These are phyloP conservation scores for Sideroxylon spinosum DNA, from an alignment of 179 eudicot species.

Conservation along the genomic window DNA sequence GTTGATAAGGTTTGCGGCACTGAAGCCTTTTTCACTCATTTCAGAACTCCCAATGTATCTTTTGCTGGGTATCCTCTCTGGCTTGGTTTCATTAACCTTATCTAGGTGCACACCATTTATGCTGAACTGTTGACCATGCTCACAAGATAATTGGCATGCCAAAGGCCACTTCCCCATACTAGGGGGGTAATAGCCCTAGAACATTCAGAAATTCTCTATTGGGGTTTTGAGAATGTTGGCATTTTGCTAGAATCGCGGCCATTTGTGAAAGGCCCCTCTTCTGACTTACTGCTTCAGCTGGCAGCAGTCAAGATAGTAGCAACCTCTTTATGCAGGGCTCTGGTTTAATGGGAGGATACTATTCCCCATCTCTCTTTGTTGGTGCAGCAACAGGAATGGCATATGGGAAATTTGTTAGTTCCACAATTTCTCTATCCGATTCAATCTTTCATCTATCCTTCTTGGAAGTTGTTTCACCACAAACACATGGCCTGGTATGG, in stretches of 20 bases:
- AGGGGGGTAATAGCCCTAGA: conserved; percentile 81
- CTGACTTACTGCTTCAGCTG: conserved; percentile 72
- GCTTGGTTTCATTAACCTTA: conserved; percentile 76
- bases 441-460: conserved; percentile 53
- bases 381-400: conserved; percentile 99
- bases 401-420: conserved; percentile 69
- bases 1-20: conserved; percentile 11
- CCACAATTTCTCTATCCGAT: conserved; percentile 49
- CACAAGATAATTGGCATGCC: conserved; percentile 49
- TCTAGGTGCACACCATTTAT: conserved; percentile 74
- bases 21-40: conserved; percentile 29
- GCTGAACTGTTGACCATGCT: conserved; percentile 45
- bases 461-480: conserved; percentile 92
- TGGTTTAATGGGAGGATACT: conserved; percentile 96
- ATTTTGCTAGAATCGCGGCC: conserved; percentile 82
- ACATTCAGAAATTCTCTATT: conserved; percentile 93
- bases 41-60: conserved; percentile 97
- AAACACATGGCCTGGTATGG: conserved; percentile 96
- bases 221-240: conserved; percentile 98
- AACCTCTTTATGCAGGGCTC: conserved; percentile 88
- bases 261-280: conserved; percentile 62
- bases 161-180: conserved; percentile 53
- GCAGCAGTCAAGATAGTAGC: conserved; percentile 77
- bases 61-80: conserved; percentile 82
- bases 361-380: conserved; percentile 92